Evolutionary conservation across 2,329 filamentous ascomycete species (phyloP), one percentile per base, ranked within the genome.

Genomic region (Bipolaris victoriae): DNA sequence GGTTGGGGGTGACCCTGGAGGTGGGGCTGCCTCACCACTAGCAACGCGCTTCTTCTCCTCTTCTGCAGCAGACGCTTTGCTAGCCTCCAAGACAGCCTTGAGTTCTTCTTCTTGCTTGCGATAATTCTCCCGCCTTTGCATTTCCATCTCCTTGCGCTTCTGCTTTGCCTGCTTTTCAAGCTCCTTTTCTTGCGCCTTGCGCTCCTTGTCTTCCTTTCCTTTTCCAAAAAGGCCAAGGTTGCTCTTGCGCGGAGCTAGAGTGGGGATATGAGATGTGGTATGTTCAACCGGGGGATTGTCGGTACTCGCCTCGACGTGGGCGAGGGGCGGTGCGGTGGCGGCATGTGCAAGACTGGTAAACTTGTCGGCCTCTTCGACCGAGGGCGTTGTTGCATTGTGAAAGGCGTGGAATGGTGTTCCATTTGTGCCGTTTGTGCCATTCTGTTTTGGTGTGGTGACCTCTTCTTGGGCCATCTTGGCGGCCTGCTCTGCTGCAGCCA

Each of bases 171-270:
- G 68, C 49, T 67, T 72, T 44, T 76, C 73, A 15, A 71, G 63
- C 55, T 85, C 85, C 74, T 88, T 89, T 62, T 83, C 81, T 39
- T 83, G 76, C 22, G 84, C 84, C 66, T 84, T 85, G 46, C 81
- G 80, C 44, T 85, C 84, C 63, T 87, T 87, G 55, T 86, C 84
- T 69, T 84, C 83, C 45, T 90, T 77, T 88, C 93, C 81, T 85
- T 85, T 63, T 83, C 83, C 71, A 84, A 88, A 73, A 33, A 73
- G 69, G 6, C 59, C 63, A 0, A 74, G 53, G 31, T 71, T 74
- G 48, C 71, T 75, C 57, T 74, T 76, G 49, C 68, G 68, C 3
- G 64, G 7, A 24, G 54, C 64, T 9, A 75, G 58, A 85, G 60
- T 64, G 5, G 72, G 73, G 15, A 73, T 62, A 49, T 69, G 70